Conservation (phyloP, 192 early-diverging fungal species). For the Powellomyces hirtus region DNA sequence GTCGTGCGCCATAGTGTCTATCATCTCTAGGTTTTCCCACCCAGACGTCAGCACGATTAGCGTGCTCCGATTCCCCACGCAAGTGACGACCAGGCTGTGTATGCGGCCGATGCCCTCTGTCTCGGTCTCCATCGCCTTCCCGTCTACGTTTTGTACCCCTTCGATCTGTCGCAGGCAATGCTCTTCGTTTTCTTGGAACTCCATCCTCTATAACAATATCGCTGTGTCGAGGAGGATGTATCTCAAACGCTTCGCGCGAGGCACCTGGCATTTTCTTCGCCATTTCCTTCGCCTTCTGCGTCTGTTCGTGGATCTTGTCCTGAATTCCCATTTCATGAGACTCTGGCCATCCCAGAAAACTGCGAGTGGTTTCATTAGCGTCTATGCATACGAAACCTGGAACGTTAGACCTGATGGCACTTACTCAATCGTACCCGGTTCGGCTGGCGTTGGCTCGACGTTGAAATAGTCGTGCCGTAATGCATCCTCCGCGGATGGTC, state of each 20-base stretch:
- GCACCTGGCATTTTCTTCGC: not conserved
- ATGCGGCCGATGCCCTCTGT: too few relatives aligned
- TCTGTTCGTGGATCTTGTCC: slow-evolving; percentile 5
- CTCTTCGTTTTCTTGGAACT: not conserved
- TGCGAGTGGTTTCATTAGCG: not conserved
- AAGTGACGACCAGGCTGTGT: too few relatives aligned
- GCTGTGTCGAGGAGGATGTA: not conserved
- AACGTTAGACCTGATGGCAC: not conserved
- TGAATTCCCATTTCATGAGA: slow-evolving; percentile 39
- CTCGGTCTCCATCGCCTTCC: too few relatives aligned
- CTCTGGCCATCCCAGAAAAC: slow-evolving; percentile 31
- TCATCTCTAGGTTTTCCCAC: too few relatives aligned
- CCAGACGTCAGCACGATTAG: too few relatives aligned
- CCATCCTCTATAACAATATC: slow-evolving; percentile 3
- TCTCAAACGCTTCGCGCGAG: not conserved
- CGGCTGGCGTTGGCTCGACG: slow-evolving; percentile 21
- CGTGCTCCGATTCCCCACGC: too few relatives aligned
- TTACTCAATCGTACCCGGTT: slow-evolving; percentile 34
- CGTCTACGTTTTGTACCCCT: not conserved
- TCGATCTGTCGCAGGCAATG: not conserved
- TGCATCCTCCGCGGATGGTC: slow-evolving; percentile 72
- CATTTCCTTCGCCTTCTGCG: not conserved
- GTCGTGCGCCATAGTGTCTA: too few relatives aligned
- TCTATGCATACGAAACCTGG: not conserved
- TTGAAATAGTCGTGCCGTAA: slow-evolving; percentile 78